Evolutionary conservation across 1,139 yeast genomes (phyloP).

Genomic region (Kurtzmaniella quercitrusa): DNA sequence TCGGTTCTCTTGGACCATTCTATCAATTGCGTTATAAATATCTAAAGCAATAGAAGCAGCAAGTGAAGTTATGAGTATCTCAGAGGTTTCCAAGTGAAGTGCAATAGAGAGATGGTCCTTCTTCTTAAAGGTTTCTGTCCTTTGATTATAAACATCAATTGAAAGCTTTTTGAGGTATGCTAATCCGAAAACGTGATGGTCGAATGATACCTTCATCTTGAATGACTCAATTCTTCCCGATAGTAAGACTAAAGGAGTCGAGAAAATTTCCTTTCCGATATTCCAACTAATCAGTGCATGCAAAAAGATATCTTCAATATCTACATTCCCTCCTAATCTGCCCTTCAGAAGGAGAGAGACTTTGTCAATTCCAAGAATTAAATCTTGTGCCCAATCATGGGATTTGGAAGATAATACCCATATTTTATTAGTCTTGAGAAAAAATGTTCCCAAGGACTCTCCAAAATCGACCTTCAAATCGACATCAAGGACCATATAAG

Average conservation of each 20-base stretch:
- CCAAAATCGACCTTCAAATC: slow-evolving; percentile 71
- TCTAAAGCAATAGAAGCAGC: slow-evolving; percentile 82
- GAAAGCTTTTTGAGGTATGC: slow-evolving; percentile 47
- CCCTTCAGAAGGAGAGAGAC: slow-evolving; percentile 62
- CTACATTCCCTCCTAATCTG: slow-evolving; percentile 70
- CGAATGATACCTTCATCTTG: slow-evolving; percentile 65
- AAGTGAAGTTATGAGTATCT: slow-evolving; percentile 70
- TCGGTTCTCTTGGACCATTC: slow-evolving; percentile 71
- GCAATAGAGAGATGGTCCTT: slow-evolving; percentile 63
- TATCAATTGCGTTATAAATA: slow-evolving; percentile 62
- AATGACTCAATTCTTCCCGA: slow-evolving; percentile 54
- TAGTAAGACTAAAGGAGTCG: slow-evolving; percentile 66
- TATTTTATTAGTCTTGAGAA: slow-evolving; percentile 49
- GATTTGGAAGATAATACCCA: slow-evolving; percentile 73
- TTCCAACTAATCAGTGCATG: slow-evolving; percentile 75
- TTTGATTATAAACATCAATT: slow-evolving; percentile 66
- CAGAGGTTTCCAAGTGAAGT: slow-evolving; percentile 51
- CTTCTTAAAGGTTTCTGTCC: slow-evolving; percentile 32
- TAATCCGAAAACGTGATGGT: slow-evolving; percentile 78
- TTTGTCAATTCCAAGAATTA: slow-evolving; percentile 56
- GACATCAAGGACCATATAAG: slow-evolving; percentile 51
- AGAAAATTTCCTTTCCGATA: slow-evolving; percentile 35
- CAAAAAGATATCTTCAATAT: slow-evolving; percentile 45
- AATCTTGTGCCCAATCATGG: slow-evolving; percentile 67
- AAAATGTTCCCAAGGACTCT: slow-evolving; percentile 69